Conservation (phyloP, 805 yeast species). For the Schizosaccharomyces osmophilus region DNA sequence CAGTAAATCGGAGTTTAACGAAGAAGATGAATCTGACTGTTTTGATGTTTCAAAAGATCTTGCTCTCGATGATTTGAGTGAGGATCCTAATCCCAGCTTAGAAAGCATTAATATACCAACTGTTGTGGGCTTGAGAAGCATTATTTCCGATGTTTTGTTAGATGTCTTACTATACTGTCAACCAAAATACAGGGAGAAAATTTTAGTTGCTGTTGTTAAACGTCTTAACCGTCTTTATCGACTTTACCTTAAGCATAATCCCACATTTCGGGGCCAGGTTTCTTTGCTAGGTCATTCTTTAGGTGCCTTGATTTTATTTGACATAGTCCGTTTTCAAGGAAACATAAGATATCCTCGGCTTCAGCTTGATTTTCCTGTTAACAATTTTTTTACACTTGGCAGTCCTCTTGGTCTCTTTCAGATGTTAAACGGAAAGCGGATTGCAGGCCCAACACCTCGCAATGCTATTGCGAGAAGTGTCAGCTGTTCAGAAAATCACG, state of each 20-base stretch:
- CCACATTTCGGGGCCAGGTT: slow-evolving; percentile 53
- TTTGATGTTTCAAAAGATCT: slow-evolving; percentile 15
- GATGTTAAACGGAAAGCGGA: slow-evolving; percentile 37
- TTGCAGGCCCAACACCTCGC: slow-evolving; percentile 14
- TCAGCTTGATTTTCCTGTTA: slow-evolving; percentile 41
- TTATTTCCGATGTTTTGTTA: slow-evolving; percentile 66
- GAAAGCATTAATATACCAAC: slow-evolving; percentile 52
- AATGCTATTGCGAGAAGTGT: neutral
- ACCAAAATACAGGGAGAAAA: slow-evolving; percentile 36
- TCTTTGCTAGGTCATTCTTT: slow-evolving; percentile 77
- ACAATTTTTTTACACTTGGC: slow-evolving; percentile 57
- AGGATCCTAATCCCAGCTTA: slow-evolving; percentile 25
- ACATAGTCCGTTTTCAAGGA: slow-evolving; percentile 22
- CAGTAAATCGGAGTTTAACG: neutral
- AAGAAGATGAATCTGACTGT: slow-evolving; percentile 15
- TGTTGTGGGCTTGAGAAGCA: slow-evolving; percentile 40
- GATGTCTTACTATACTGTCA: slow-evolving; percentile 61
- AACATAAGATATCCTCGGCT: neutral
- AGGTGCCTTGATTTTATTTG: slow-evolving; percentile 68
- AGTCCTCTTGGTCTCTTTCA: slow-evolving; percentile 79
- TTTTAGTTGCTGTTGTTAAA: slow-evolving; percentile 32
- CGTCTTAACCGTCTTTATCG: slow-evolving; percentile 42
- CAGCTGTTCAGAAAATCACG: slow-evolving; percentile 5
- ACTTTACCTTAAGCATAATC: slow-evolving; percentile 36
- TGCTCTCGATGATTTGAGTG: slow-evolving; percentile 5